Percentiles rank a stretch among this genome's conserved stretches.
Conservation (phyloP, 306 rosid genomes). For the Castanea sativa region DNA sequence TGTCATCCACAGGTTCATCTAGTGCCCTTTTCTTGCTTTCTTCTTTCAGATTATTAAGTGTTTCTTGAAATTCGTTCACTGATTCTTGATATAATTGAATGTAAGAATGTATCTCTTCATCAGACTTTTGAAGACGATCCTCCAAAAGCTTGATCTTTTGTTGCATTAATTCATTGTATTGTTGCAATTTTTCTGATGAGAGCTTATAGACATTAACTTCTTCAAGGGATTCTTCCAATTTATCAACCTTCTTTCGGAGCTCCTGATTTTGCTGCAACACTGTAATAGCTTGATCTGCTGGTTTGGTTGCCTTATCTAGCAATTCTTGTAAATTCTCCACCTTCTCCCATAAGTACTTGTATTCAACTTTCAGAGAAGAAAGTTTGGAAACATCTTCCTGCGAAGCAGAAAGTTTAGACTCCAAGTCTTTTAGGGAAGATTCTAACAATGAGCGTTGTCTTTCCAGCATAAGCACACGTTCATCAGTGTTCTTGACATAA, state of each 20-base stretch:
- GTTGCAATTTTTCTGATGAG: slow-evolving; percentile 76
- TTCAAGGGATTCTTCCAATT: slow-evolving; percentile 76
- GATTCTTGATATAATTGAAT: slow-evolving; percentile 85
- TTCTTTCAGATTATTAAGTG: slow-evolving; percentile 61
- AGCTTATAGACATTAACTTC: slow-evolving; percentile 59
- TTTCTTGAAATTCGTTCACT: slow-evolving; percentile 75
- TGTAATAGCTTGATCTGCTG: slow-evolving; percentile 66
- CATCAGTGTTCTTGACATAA: slow-evolving; percentile 48
- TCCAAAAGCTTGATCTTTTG: slow-evolving; percentile 74
- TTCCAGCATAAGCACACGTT: slow-evolving; percentile 64
- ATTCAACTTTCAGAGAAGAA: slow-evolving; percentile 59
- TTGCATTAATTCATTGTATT: slow-evolving; percentile 64
- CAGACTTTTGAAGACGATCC: slow-evolving; percentile 76
- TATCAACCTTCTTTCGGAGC: slow-evolving; percentile 69
- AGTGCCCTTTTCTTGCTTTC: slow-evolving; percentile 65
- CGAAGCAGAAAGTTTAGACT: slow-evolving; percentile 57
- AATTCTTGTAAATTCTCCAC: slow-evolving; percentile 65
- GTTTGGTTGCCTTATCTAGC: slow-evolving; percentile 71
- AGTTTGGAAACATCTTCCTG: slow-evolving; percentile 67
- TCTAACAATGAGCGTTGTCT: slow-evolving; percentile 67
- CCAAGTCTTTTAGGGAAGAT: slow-evolving; percentile 65
- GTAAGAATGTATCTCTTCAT: slow-evolving; percentile 75
- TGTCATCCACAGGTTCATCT: slow-evolving; percentile 76
- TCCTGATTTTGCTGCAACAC: slow-evolving; percentile 82
- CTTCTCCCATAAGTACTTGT: slow-evolving; percentile 55